phyloP scores from a whole-genome alignment of 129 eudicot species.

The Oenanthe sinensis region DNA sequence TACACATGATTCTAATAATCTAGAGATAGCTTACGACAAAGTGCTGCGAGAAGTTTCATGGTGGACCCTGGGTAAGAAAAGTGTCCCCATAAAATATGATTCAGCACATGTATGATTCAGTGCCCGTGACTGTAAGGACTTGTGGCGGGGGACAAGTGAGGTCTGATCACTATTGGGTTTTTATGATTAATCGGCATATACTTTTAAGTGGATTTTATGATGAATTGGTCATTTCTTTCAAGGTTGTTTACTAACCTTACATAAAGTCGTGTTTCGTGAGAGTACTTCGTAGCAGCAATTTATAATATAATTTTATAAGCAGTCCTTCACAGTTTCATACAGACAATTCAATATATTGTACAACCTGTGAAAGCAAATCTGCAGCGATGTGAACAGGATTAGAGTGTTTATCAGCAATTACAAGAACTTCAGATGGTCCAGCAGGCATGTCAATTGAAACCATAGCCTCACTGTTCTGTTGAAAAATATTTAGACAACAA shows the following conservation, averaged over 20 bases:
- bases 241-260: neutral
- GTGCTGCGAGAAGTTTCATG: neutral
- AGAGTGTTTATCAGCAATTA: slow-evolving; percentile 90
- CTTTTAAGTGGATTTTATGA: neutral
- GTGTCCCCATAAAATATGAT: neutral
- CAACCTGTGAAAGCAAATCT: slow-evolving; percentile 94
- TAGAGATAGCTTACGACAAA: neutral
- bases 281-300: neutral
- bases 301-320: neutral
- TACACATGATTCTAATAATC: neutral
- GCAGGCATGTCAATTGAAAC: slow-evolving; percentile 99
- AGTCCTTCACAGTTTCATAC: neutral
- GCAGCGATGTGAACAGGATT: slow-evolving; percentile 92
- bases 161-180: neutral
- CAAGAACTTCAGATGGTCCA: slow-evolving; percentile 99
- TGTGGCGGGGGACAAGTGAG: neutral
- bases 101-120: neutral
- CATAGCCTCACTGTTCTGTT: slow-evolving; percentile 98
- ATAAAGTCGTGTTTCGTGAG: neutral
- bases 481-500: slow-evolving; percentile 3
- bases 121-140: neutral
- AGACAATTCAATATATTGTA: neutral
- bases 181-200: neutral
- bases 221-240: neutral
- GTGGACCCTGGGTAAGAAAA: neutral